Conservation (phyloP, 1,284 basidiomycete genomes). For the Ceratobasidium papillatum region DNA sequence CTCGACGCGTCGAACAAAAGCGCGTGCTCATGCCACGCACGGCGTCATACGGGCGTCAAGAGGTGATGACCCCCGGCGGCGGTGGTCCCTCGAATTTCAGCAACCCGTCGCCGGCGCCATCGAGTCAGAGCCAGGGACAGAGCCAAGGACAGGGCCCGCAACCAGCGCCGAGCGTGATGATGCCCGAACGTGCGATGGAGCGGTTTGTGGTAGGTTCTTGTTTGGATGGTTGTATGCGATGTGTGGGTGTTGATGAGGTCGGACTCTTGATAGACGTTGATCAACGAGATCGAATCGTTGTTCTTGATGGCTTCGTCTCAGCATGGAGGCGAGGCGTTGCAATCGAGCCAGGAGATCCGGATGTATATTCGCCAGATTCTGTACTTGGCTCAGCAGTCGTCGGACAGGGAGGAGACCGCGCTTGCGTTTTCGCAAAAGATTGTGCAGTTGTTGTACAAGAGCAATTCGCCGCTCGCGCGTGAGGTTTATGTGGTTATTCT, state of each 20-base stretch:
- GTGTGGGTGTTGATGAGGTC: background rate
- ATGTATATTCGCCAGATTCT: constrained; percentile 84
- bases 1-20: constrained; percentile 34
- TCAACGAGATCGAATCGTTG: constrained; percentile 82
- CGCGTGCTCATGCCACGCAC: constrained; percentile 39
- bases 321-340: constrained; percentile 71
- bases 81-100: constrained; percentile 67
- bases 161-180: background rate
- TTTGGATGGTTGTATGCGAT: background rate
- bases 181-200: constrained; percentile 69
- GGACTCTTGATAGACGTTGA: constrained; percentile 60
- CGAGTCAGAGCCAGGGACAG: constrained; percentile 27
- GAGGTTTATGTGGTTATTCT: constrained; percentile 92
- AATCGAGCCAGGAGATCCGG: constrained; percentile 87
- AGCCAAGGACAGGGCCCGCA: background rate
- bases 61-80: constrained; percentile 48
- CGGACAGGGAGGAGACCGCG: constrained; percentile 85
- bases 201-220: constrained; percentile 68
- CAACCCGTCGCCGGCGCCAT: constrained; percentile 56
- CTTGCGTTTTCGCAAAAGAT: constrained; percentile 94
- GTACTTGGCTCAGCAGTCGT: constrained; percentile 77
- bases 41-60: constrained; percentile 19
- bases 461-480: constrained; percentile 79
- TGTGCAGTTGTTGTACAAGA: constrained; percentile 89
- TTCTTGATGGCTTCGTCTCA: constrained; percentile 63